phyloP scores from a whole-genome alignment of 495 filamentous ascomycete species.

The Peziza echinospora region DNA sequence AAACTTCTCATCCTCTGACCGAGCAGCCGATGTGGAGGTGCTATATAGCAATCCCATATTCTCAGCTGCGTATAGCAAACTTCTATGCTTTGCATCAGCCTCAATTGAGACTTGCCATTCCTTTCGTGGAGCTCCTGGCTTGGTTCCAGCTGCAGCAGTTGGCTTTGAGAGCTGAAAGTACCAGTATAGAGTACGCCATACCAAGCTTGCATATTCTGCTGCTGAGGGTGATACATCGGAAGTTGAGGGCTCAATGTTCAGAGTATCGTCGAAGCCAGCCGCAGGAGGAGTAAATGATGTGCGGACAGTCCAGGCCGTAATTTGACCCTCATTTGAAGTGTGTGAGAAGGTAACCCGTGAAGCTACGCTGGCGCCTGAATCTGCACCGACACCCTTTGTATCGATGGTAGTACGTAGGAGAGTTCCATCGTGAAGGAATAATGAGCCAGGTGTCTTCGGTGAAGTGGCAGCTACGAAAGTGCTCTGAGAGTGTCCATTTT shows the following conservation, averaged over 20 bases:
- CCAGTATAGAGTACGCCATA: constrained; percentile 89
- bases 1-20: not conserved
- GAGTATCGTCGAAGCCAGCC: not conserved
- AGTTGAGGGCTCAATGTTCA: not conserved
- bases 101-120: constrained; percentile 79
- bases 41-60: not conserved
- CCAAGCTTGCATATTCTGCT: constrained; percentile 49
- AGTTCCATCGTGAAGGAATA: no score
- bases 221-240: not conserved
- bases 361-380: no score
- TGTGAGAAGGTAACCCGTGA: constrained; percentile 3
- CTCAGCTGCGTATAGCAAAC: not conserved
- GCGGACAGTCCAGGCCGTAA: constrained; percentile 1
- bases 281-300: not conserved
- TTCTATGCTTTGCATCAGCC: not conserved
- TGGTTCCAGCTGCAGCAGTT: constrained; percentile 6
- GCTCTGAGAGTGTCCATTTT: no score
- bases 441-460: not conserved
- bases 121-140: constrained; percentile 46
- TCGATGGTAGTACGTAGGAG: no score
- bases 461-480: no score
- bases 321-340: not conserved
- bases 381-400: no score
- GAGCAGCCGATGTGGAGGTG: not conserved
- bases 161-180: constrained; percentile 73